Conservation (phyloP, 2,329 filamentous ascomycete species). For the Ophiostoma sp. region DNA sequence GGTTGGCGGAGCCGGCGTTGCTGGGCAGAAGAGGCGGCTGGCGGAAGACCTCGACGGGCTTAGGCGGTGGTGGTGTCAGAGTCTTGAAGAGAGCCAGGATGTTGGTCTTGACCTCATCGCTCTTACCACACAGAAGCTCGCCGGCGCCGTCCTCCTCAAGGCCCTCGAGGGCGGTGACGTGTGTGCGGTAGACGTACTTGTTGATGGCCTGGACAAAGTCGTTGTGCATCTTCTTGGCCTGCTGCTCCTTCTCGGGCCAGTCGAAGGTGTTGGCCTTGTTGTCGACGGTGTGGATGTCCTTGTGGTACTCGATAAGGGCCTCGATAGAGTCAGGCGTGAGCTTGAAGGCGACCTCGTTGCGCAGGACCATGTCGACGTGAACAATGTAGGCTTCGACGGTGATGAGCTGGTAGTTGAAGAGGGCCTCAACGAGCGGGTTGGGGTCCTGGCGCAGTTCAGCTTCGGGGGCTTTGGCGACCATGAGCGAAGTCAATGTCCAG, state of each 20-base stretch:
- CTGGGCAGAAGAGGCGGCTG: conserved; percentile 83
- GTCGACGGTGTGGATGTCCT: conserved; percentile 90
- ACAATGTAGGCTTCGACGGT: conserved; percentile 97
- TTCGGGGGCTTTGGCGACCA: conserved; percentile 88
- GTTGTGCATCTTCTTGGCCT: conserved; percentile 95
- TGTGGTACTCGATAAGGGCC: conserved; percentile 89
- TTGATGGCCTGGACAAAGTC: conserved; percentile 96
- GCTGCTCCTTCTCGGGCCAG: conserved; percentile 95
- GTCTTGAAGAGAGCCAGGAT: conserved; percentile 85
- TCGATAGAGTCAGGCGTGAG: conserved; percentile 94
- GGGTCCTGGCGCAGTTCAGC: conserved; percentile 78
- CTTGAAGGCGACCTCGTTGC: conserved; percentile 98
- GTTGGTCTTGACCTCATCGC: conserved; percentile 87
- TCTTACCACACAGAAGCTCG: conserved; percentile 86
- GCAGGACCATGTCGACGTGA: conserved; percentile 97
- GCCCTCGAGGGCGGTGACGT: conserved; percentile 86
- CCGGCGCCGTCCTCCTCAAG: conserved; percentile 95
- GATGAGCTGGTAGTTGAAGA: conserved; percentile 90
- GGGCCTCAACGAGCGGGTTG: conserved; percentile 79
- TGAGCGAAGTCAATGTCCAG: conserved; percentile 90
- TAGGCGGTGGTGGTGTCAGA: conserved; percentile 80
- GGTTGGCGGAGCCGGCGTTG: conserved; percentile 61
- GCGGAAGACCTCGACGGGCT: conserved; percentile 84
- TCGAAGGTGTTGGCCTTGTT: conserved; percentile 85
- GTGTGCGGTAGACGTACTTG: conserved; percentile 91